Conservation (phyloP, 345 rosid genomes). For the Carallia pectinifolia region DNA sequence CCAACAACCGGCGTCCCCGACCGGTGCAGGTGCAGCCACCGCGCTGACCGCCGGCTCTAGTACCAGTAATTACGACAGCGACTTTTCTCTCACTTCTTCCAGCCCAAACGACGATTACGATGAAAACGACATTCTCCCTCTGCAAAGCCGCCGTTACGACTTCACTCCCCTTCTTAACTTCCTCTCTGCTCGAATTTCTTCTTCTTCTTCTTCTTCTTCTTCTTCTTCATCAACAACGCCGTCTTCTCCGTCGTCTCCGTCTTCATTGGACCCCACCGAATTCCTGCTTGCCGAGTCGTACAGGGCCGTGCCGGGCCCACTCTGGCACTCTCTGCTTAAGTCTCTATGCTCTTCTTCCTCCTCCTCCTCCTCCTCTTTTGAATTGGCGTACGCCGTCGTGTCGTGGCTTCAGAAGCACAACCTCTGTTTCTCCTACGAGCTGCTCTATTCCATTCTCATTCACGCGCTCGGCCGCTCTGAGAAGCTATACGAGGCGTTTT, state of each 20-base stretch:
- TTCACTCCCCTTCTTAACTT: constrained; percentile 77
- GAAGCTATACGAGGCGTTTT: constrained; percentile 91
- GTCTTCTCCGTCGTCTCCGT: constrained; percentile 32
- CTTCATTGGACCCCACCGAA: constrained; percentile 55
- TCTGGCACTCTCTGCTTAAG: constrained; percentile 85
- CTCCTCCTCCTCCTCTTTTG: constrained; percentile 50
- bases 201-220: constrained; percentile 28
- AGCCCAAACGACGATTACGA: constrained; percentile 15
- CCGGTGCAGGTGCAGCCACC: not conserved
- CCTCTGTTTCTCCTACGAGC: constrained; percentile 93
- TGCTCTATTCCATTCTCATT: constrained; percentile 84
- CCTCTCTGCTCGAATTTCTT: constrained; percentile 38
- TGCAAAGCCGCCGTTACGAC: constrained; percentile 64
- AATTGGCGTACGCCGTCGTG: constrained; percentile 75
- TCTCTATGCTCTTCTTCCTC: constrained; percentile 50
- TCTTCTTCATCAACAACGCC: constrained; percentile 14
- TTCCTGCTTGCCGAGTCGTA: constrained; percentile 75
- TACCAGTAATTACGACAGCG: constrained; percentile 1
- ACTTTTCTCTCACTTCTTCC: not conserved
- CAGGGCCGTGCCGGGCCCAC: constrained; percentile 80
- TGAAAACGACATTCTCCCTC: constrained; percentile 41
- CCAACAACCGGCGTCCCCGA: constrained; percentile 16
- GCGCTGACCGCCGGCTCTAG: not conserved
- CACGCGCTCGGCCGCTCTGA: constrained; percentile 95
- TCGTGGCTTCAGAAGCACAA: constrained; percentile 85